Percentiles rank a stretch among this genome's conserved stretches.
Evolutionary conservation across 495 filamentous ascomycete genomes (phyloP).

Genomic region (Trichocladium uniseriatum): DNA sequence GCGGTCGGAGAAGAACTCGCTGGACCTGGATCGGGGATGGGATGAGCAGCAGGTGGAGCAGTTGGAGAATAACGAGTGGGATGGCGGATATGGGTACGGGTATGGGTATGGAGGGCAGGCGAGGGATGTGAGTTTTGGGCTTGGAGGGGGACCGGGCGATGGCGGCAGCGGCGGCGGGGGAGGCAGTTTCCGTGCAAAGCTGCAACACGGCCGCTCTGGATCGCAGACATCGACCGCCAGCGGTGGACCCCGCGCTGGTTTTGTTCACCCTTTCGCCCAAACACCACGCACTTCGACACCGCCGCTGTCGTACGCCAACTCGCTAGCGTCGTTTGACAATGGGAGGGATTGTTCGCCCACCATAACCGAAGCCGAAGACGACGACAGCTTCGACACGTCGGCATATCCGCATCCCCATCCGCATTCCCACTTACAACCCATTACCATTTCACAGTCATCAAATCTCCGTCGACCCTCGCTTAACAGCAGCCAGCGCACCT

Average conservation of each 20-base stretch:
- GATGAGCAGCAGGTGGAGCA: constrained; percentile 37
- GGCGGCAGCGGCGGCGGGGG: constrained; percentile 2
- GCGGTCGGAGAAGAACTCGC: constrained; percentile 43
- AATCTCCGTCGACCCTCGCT: constrained; percentile 29
- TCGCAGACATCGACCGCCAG: constrained; percentile 44
- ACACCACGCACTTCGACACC: constrained; percentile 49
- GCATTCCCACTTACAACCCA: constrained; percentile 3
- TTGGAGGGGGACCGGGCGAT: background rate
- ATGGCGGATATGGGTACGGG: constrained; percentile 6
- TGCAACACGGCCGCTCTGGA: constrained; percentile 42
- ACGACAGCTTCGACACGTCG: constrained; percentile 22
- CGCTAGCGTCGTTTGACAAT: constrained; percentile 39
- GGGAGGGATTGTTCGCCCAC: constrained; percentile 37
- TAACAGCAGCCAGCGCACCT: constrained; percentile 35
- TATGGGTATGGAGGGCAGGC: constrained; percentile 13
- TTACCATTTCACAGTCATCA: constrained; percentile 12
- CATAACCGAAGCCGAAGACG: constrained; percentile 43
- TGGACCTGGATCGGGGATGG: constrained; percentile 45
- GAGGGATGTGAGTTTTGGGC: constrained; percentile 25
- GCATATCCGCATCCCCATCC: constrained; percentile 15
- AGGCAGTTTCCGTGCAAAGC: constrained; percentile 18
- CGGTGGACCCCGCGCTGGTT: constrained; percentile 31
- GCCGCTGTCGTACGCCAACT: constrained; percentile 45
- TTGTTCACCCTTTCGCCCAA: constrained; percentile 50
- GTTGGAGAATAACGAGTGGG: constrained; percentile 18